These are phyloP conservation scores for Solanum acaule DNA, from an alignment of 257 asterid species.

Conservation along the genomic window DNA sequence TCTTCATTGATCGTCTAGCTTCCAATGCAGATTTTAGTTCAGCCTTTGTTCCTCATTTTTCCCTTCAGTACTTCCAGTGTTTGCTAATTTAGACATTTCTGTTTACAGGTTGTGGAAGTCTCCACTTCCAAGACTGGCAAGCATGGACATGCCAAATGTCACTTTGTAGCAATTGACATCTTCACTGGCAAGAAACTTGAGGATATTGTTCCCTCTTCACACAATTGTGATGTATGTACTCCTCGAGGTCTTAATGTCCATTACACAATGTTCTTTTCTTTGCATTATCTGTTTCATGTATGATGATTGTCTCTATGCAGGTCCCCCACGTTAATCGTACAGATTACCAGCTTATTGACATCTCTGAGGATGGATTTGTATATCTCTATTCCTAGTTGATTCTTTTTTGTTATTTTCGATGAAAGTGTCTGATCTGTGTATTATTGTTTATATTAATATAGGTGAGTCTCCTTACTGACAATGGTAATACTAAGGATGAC, in stretches of 20 bases:
- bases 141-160: slow-evolving; percentile 94
- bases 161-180: slow-evolving; percentile 81
- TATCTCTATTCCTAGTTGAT: background rate
- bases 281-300: background rate
- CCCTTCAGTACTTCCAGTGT: background rate
- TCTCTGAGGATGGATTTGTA: slow-evolving; percentile 93
- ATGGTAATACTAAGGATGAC: slow-evolving; percentile 88
- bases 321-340: slow-evolving; percentile 88
- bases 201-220: slow-evolving; percentile 92
- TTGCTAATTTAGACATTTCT: background rate
- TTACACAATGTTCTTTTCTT: background rate
- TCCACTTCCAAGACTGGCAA: slow-evolving; percentile 94
- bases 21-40: background rate
- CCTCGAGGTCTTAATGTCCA: background rate
- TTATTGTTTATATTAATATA: background rate
- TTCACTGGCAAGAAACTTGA: slow-evolving; percentile 86
- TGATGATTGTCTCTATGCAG: slow-evolving; percentile 15
- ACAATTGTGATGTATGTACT: slow-evolving; percentile 63
- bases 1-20: background rate
- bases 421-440: background rate
- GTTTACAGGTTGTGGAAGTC: slow-evolving; percentile 72
- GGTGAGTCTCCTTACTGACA: slow-evolving; percentile 84
- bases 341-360: slow-evolving; percentile 88
- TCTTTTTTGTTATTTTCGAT: background rate
- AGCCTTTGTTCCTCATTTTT: background rate